A percentile compares a stretch with the other conserved stretches of the same genome.
Evolutionary conservation across 1,284 basidiomycete species (phyloP).

Genomic region (Melampsora americana): DNA sequence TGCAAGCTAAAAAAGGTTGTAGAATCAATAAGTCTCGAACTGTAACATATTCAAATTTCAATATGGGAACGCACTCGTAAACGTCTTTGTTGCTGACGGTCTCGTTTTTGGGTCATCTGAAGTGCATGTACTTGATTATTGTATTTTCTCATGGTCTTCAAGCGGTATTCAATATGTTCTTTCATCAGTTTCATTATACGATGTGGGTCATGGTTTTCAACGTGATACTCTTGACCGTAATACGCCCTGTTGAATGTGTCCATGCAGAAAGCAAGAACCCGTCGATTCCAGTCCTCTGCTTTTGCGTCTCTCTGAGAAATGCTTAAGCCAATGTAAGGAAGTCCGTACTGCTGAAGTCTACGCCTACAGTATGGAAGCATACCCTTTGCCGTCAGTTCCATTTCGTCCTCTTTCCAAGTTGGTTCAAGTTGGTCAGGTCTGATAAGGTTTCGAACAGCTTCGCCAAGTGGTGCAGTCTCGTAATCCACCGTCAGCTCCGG

Average conservation of each 20-base stretch:
- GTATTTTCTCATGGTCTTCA: conserved; percentile 11
- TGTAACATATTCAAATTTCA: no score
- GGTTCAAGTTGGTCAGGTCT: neutral
- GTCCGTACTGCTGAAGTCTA: conserved; percentile 10
- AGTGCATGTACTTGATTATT: neutral
- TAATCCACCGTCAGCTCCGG: neutral
- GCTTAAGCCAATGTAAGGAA: conserved; percentile 10
- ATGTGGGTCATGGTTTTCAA: neutral
- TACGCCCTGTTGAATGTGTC: conserved; percentile 10
- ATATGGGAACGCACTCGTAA: no score
- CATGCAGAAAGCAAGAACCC: neutral
- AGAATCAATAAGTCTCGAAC: no score
- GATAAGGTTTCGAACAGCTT: neutral
- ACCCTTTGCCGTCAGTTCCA: neutral
- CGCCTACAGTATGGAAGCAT: neutral
- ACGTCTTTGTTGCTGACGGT: neutral
- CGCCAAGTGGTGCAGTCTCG: neutral
- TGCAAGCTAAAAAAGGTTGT: neutral
- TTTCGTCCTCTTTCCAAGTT: conserved; percentile 10
- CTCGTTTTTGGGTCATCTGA: neutral
- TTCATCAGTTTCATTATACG: neutral
- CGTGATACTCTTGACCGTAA: neutral
- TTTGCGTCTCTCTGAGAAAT: neutral
- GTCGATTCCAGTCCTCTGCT: conserved; percentile 5
- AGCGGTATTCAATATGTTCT: neutral